phyloP scores from a whole-genome alignment of 139 green algal genomes.

The Edaphochlamys debaryana region DNA sequence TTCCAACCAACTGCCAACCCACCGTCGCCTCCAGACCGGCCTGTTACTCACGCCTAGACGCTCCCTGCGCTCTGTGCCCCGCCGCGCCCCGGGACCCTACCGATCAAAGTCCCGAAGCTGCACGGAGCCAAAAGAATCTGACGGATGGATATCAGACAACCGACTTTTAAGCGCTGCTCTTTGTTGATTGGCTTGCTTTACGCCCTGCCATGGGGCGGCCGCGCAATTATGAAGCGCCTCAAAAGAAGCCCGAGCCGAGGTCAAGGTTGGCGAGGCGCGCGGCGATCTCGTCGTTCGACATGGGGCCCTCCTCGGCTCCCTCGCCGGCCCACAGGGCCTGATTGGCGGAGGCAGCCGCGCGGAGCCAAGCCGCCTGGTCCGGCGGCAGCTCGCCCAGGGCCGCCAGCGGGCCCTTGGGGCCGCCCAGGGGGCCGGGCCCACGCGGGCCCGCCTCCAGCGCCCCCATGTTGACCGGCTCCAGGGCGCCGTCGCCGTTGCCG shows the following conservation, averaged over 20 bases:
- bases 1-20: too few relatives aligned
- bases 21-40: too few relatives aligned
- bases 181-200: too few relatives aligned
- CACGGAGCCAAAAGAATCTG: too few relatives aligned
- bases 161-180: too few relatives aligned
- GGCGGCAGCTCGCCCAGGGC: conserved; percentile 26
- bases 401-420: conserved; percentile 15
- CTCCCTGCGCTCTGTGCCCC: too few relatives aligned
- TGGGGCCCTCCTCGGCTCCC: conserved; percentile 19
- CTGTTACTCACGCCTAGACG: too few relatives aligned
- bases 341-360: conserved; percentile 38
- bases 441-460: not conserved
- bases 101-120: too few relatives aligned
- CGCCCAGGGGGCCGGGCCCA: too few relatives aligned
- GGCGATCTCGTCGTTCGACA: conserved; percentile 49
- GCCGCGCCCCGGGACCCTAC: too few relatives aligned
- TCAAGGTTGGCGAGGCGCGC: conserved; percentile 55
- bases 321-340: conserved; percentile 40
- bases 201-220: too few relatives aligned
- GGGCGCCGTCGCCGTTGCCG: not conserved
- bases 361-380: conserved; percentile 22
- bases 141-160: too few relatives aligned
- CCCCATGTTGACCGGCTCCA: not conserved
- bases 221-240: not conserved
- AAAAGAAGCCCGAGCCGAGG: conserved; percentile 55